Conservation (phyloP, 2,329 filamentous ascomycete species). For the Metarhizium rileyi region DNA sequence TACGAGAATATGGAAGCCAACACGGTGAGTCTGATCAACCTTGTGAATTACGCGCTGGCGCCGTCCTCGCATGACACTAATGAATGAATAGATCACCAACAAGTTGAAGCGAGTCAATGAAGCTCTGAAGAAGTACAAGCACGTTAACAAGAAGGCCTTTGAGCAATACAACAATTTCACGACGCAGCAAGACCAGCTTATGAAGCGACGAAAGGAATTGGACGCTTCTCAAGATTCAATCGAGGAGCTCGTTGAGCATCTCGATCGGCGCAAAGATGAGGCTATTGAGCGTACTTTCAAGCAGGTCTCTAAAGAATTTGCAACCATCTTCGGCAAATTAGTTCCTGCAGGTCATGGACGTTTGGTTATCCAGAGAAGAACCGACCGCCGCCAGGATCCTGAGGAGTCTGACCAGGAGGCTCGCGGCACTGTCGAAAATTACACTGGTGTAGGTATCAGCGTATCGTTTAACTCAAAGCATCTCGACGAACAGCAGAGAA, state of each 20-base stretch:
- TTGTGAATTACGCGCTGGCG: neutral
- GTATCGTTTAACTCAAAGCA: slow-evolving; percentile 99
- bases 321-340: slow-evolving; percentile 85
- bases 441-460: slow-evolving; percentile 90
- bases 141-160: slow-evolving; percentile 99
- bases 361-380: slow-evolving; percentile 84
- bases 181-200: slow-evolving; percentile 77
- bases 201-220: slow-evolving; percentile 75
- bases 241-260: slow-evolving; percentile 80
- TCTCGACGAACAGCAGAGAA: slow-evolving; percentile 88
- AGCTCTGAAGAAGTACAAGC: slow-evolving; percentile 88
- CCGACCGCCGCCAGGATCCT: slow-evolving; percentile 55
- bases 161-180: slow-evolving; percentile 99
- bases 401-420: slow-evolving; percentile 60
- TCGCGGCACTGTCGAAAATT: slow-evolving; percentile 76
- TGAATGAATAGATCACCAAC: slow-evolving; percentile 36
- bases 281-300: slow-evolving; percentile 98
- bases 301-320: slow-evolving; percentile 90
- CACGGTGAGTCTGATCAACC: slow-evolving; percentile 40
- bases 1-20: slow-evolving; percentile 78
- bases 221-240: slow-evolving; percentile 81
- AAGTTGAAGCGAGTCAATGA: slow-evolving; percentile 87
- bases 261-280: slow-evolving; percentile 94
- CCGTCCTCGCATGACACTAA: neutral
- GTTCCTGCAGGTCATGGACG: slow-evolving; percentile 89